Conservation (phyloP, 192 early-diverging fungal genomes). For the Backusella morwellensis region DNA sequence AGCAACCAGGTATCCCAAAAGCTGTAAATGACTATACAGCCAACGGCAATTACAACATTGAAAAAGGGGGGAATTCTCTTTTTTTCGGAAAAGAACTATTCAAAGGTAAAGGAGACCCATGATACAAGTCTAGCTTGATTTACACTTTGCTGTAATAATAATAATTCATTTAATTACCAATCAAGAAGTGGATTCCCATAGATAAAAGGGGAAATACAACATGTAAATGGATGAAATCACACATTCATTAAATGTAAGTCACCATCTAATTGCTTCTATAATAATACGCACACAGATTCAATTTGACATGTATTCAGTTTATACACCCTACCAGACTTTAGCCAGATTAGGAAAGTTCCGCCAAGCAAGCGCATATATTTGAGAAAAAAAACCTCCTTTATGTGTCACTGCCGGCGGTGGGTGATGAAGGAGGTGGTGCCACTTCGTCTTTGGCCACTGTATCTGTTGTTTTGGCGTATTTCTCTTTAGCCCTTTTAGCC, state of each 20-base stretch:
- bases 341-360: neutral
- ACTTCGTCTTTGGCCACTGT: neutral
- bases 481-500: slow-evolving; percentile 54
- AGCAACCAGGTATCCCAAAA: slow-evolving; percentile 2
- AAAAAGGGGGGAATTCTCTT: neutral
- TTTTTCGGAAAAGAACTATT: neutral
- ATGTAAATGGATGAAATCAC: neutral
- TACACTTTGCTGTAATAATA: neutral
- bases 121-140: slow-evolving; percentile 2
- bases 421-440: neutral
- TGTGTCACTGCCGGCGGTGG: neutral
- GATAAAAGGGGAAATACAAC: neutral
- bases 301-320: neutral
- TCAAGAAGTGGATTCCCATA: neutral
- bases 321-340: neutral
- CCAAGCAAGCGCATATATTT: too few relatives aligned
- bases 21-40: neutral
- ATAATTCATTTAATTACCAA: neutral
- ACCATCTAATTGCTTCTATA: neutral
- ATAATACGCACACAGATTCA: neutral
- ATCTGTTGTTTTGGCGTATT: slow-evolving; percentile 38
- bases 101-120: neutral
- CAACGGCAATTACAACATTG: neutral
- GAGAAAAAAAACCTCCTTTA: neutral
- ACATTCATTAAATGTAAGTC: neutral